A percentile compares a stretch with the other conserved stretches of the same genome.
Conservation (phyloP, 495 filamentous ascomycete genomes). For the Penicillium fimorum region DNA sequence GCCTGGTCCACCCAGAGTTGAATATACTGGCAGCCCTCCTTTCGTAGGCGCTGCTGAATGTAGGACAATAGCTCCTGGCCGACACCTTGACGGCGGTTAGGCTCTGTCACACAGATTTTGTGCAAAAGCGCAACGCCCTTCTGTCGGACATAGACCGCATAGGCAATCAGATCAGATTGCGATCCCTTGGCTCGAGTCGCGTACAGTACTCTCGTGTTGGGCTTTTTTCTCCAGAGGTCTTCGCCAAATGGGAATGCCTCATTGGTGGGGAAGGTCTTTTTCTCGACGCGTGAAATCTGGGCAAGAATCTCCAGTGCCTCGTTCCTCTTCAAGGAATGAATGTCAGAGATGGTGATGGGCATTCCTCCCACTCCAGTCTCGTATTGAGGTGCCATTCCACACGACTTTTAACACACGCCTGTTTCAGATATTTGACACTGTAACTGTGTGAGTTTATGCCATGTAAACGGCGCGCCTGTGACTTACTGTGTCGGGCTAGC, state of each 20-base stretch:
- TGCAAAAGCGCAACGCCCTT: conserved; percentile 54
- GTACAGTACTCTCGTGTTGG: conserved; percentile 54
- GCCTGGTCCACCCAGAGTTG: conserved; percentile 62
- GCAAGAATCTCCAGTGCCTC: conserved; percentile 42
- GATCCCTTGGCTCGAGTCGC: conserved; percentile 29
- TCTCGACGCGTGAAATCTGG: conserved; percentile 51
- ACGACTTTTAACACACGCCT: conserved; percentile 12
- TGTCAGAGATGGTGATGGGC: conserved; percentile 39
- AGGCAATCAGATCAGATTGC: conserved; percentile 41
- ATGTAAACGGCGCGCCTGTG: not conserved
- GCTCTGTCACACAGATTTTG: conserved; percentile 56
- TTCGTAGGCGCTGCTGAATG: conserved; percentile 46
- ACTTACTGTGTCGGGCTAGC: no score
- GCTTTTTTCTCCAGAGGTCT: conserved; percentile 53
- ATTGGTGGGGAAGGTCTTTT: conserved; percentile 57
- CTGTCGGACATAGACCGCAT: conserved; percentile 54
- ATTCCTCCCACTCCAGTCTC: conserved; percentile 26
- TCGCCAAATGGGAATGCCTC: conserved; percentile 54
- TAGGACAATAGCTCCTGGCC: conserved; percentile 50
- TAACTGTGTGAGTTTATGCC: conserved; percentile 1
- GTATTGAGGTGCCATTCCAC: conserved; percentile 17
- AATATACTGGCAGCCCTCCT: conserved; percentile 53
- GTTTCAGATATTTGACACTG: conserved; percentile 3
- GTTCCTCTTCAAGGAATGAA: conserved; percentile 42
- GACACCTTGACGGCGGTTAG: conserved; percentile 53